These are phyloP conservation scores for Agaricus subrufescens DNA, from an alignment of 768 basidiomycete species.

Conservation along the genomic window DNA sequence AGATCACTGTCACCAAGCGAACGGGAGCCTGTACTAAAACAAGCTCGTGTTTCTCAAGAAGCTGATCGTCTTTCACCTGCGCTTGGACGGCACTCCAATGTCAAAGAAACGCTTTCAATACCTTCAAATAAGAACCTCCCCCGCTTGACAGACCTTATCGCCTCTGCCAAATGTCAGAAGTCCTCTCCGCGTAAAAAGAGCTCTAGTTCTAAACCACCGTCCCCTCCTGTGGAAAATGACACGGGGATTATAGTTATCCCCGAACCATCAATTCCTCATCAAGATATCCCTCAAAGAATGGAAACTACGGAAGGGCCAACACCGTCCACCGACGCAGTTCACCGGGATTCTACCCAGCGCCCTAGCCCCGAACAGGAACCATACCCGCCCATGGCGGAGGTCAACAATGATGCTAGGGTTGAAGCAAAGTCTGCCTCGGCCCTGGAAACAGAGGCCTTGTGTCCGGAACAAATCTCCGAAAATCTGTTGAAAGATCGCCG, in stretches of 20 bases:
- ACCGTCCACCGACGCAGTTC: no score
- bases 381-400: not conserved
- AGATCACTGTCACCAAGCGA: not conserved
- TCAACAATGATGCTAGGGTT: not conserved
- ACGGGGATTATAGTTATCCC: no score
- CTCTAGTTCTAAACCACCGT: not conserved
- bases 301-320: no score
- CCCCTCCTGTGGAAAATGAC: no score
- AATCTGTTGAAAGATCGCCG: no score
- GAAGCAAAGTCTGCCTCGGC: not conserved
- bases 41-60: not conserved
- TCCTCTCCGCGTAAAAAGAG: conserved; percentile 6
- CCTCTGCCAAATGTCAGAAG: conserved; percentile 24
- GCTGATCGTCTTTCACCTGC: not conserved
- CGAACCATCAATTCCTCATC: no score
- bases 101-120: conserved; percentile 7
- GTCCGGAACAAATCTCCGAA: no score
- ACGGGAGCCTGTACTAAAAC: not conserved
- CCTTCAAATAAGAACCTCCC: conserved; percentile 22
- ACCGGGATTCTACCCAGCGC: not conserved
- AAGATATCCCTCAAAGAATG: no score
- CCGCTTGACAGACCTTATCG: conserved; percentile 34
- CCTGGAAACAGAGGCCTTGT: no score
- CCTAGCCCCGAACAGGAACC: not conserved
- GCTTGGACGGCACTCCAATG: not conserved